A percentile compares a stretch with the other conserved stretches of the same genome.
Conservation (phyloP, 208 protist genomes). For the Porcisia hertigi region DNA sequence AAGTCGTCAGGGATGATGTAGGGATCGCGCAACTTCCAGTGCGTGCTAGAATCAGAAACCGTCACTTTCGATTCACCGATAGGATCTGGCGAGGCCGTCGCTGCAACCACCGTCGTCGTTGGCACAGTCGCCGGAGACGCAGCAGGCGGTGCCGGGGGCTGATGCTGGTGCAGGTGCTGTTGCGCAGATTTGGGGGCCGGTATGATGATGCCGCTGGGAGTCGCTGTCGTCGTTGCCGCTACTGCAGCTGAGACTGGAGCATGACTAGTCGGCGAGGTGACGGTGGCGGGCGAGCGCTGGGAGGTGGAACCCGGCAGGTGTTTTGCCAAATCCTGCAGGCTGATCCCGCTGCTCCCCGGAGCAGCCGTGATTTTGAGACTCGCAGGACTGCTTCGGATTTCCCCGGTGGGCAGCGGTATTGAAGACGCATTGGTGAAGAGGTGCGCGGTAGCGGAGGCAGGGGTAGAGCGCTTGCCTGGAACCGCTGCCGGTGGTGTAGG, state of each 20-base stretch:
- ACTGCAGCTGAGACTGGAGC: conserved; percentile 10
- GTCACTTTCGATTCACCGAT: conserved; percentile 5
- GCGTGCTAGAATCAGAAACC: not conserved
- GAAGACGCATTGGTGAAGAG: conserved; percentile 23
- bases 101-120: not conserved
- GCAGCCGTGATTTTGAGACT: conserved; percentile 37
- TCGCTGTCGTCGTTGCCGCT: conserved; percentile 7
- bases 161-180: conserved; percentile 2
- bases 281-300: conserved; percentile 13
- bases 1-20: conserved; percentile 54
- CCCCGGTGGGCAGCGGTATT: not conserved
- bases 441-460: conserved; percentile 37
- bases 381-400: conserved; percentile 4
- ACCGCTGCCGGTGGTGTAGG: conserved; percentile 1
- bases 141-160: not conserved
- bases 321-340: conserved; percentile 35
- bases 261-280: not conserved
- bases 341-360: conserved; percentile 38
- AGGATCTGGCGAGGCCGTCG: not conserved
- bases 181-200: conserved; percentile 36
- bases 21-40: conserved; percentile 13
- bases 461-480: conserved; percentile 18
- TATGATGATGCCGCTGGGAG: conserved; percentile 27
- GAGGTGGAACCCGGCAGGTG: conserved; percentile 32
- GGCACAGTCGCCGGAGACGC: conserved; percentile 5